A percentile compares a stretch with the other conserved stretches of the same genome.
These are phyloP conservation scores for Nissolia schottii DNA, from an alignment of 306 rosid species.

Conservation along the genomic window DNA sequence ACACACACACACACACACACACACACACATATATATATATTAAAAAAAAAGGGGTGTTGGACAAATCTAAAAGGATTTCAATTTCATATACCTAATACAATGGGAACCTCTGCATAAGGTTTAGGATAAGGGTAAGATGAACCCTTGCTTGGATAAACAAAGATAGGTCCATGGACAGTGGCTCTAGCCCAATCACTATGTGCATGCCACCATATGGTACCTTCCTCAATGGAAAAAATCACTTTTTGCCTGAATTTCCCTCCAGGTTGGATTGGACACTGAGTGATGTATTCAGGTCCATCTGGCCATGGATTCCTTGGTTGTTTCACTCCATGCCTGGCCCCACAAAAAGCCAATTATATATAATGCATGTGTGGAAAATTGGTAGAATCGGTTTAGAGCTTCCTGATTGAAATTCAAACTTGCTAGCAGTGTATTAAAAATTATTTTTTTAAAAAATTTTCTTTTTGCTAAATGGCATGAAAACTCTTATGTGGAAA, in stretches of 20 bases:
- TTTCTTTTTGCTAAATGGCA: neutral
- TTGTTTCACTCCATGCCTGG: slow-evolving; percentile 52
- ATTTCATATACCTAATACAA: slow-evolving; percentile 51
- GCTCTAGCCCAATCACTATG: slow-evolving; percentile 64
- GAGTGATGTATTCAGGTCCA: slow-evolving; percentile 52
- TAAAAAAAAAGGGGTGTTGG: neutral
- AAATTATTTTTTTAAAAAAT: neutral
- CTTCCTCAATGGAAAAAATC: slow-evolving; percentile 40
- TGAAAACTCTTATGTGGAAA: neutral
- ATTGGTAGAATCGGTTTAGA: no score
- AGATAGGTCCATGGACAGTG: slow-evolving; percentile 52
- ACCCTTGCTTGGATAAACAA: slow-evolving; percentile 31
- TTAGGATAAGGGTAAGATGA: slow-evolving; percentile 41
- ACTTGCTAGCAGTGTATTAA: neutral
- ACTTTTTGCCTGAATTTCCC: slow-evolving; percentile 34
- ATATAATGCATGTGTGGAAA: no score
- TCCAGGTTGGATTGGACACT: slow-evolving; percentile 50
- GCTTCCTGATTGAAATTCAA: no score
- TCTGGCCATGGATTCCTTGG: slow-evolving; percentile 54
- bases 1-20: no score
- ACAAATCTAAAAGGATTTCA: neutral
- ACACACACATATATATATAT: no score
- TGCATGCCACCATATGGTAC: slow-evolving; percentile 76
- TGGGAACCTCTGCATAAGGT: slow-evolving; percentile 43
- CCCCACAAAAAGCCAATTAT: neutral